These are phyloP conservation scores for Yamadazyma kanchanaburiensis DNA, from an alignment of 1,139 yeast genomes.

Conservation along the genomic window DNA sequence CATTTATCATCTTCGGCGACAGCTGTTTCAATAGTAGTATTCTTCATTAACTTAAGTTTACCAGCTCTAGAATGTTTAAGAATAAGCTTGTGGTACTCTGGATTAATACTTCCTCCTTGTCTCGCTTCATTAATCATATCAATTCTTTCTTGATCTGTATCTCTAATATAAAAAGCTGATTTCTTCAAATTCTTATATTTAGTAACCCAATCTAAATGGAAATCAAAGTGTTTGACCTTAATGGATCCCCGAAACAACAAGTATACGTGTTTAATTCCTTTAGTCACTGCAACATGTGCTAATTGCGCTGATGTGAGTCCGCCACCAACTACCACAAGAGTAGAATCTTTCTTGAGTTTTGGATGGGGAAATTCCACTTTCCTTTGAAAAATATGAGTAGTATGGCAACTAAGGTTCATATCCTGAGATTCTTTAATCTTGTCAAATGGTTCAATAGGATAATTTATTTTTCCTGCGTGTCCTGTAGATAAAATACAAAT, in stretches of 20 bases:
- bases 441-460: constrained; percentile 26
- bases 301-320: constrained; percentile 49
- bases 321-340: constrained; percentile 44
- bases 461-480: constrained; percentile 37
- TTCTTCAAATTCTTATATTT: constrained; percentile 43
- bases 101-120: constrained; percentile 49
- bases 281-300: constrained; percentile 35
- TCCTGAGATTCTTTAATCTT: constrained; percentile 11
- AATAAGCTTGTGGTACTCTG: constrained; percentile 37
- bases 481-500: constrained; percentile 41
- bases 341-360: constrained; percentile 13
- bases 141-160: constrained; percentile 39
- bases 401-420: constrained; percentile 38
- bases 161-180: constrained; percentile 41
- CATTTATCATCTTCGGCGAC: constrained; percentile 18
- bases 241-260: constrained; percentile 37
- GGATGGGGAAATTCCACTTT: constrained; percentile 22
- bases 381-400: constrained; percentile 36
- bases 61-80: constrained; percentile 29
- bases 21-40: constrained; percentile 20
- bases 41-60: constrained; percentile 19
- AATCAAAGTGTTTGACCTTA: constrained; percentile 48
- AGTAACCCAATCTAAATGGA: constrained; percentile 52
- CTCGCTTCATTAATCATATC: constrained; percentile 43
- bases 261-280: constrained; percentile 29